Evolutionary conservation across 352 stramenopile genomes (phyloP), one percentile per base, ranked within the genome.

Genomic region (Phytophthora tubulina): DNA sequence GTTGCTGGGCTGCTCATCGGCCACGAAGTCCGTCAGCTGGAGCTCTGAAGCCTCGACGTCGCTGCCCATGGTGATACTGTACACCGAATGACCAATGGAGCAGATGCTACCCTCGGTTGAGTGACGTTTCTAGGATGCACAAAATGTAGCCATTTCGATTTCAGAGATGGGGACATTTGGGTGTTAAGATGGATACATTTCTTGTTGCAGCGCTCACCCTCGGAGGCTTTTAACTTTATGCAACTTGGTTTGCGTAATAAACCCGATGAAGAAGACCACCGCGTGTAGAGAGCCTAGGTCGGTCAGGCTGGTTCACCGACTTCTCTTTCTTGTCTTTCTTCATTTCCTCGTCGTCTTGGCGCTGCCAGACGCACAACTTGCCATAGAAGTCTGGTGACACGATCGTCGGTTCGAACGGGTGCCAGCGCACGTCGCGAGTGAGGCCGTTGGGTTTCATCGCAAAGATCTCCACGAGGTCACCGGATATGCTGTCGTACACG

Each of bases 321-420:
- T 2, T 39, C 30, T 27, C 56, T 64, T 30, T 57, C 62, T 36
- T 27, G 21, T 64, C 45, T 48, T 6, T 17, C 38, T 46, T 13
- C 10, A 38, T 11, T 42, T 56, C 15, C 38, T 73, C 66, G 11
- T 79, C 62, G 54, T 87, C 80, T 17, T 88, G 76, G 46, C 85
- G 85, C 67, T 93, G 78, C 88, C 88, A 94, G 59, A 96, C 80
- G 65, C 87, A 94, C 39, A 94, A 78, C 67, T 96, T 94, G 65
- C 89, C 89, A 44, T 96, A 92, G 65, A 96, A 96, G 63, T 96
- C 89, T 1, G 86, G 87, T 14, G 89, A 96, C 31, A 94, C 87
- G 58, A 96, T 91, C 8, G 80, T 93, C 27, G 89, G 85, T 33
- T 94, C 85, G 63, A 87, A 92, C 46, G 89, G 89, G 44, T 96